phyloP scores from a whole-genome alignment of 2,329 filamentous ascomycete species.

The Phaeosphaeriaceae sp. region DNA sequence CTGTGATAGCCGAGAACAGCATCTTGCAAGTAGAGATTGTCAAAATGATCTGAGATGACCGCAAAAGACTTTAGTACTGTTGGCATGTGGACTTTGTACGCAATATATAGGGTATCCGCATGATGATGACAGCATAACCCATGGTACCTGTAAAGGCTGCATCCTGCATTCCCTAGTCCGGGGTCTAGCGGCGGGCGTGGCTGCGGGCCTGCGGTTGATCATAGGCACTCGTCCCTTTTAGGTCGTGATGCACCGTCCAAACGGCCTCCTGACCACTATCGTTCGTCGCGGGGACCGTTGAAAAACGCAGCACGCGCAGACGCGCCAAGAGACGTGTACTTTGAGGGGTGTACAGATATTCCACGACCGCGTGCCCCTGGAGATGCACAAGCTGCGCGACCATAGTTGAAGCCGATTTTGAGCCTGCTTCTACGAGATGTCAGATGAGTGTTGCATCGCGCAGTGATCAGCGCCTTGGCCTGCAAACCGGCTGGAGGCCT shows the following conservation, averaged over 20 bases:
- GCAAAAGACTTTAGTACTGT: background rate
- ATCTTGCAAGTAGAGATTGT: slow-evolving; percentile 14
- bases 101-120: slow-evolving; percentile 29
- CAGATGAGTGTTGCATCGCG: slow-evolving; percentile 1
- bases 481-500: slow-evolving; percentile 4
- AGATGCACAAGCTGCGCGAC: background rate
- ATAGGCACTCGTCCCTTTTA: slow-evolving; percentile 2
- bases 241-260: background rate
- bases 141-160: slow-evolving; percentile 26
- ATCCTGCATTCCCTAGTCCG: slow-evolving; percentile 25
- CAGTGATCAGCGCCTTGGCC: slow-evolving; percentile 17
- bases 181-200: slow-evolving; percentile 37
- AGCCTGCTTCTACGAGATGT: slow-evolving; percentile 5
- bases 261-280: background rate
- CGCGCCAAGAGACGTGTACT: background rate
- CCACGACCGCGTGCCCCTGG: background rate
- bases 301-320: background rate
- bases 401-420: background rate
- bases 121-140: slow-evolving; percentile 20
- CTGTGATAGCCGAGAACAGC: slow-evolving; percentile 20
- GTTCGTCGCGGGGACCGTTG: background rate
- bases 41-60: background rate
- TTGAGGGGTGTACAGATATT: background rate
- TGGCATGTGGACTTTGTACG: background rate
- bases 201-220: slow-evolving; percentile 37